Evolutionary conservation across 164 flowering plant genomes (phyloP).

Genomic region (Annona cherimola): DNA sequence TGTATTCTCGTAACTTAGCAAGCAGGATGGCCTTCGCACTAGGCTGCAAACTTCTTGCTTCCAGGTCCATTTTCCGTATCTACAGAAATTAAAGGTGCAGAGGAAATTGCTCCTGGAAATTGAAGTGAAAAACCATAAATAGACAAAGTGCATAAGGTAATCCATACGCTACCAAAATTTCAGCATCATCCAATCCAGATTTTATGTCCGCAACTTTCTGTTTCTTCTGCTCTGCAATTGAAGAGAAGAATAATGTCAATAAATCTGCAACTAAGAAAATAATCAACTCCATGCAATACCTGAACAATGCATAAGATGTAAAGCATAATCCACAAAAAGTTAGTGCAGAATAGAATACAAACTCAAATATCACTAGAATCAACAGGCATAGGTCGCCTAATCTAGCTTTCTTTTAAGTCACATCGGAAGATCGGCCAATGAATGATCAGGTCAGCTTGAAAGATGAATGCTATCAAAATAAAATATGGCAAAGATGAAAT

Average conservation of each 20-base stretch:
- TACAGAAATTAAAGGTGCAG: constrained; percentile 18
- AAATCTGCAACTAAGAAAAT: neutral
- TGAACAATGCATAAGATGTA: neutral
- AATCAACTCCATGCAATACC: neutral
- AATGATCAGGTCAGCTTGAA: neutral
- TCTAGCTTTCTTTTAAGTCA: neutral
- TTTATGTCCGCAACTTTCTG: constrained; percentile 64
- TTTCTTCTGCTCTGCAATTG: constrained; percentile 67
- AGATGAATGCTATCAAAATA: too few relatives aligned
- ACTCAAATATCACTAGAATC: neutral
- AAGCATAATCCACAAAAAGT: too few relatives aligned
- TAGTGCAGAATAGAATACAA: too few relatives aligned
- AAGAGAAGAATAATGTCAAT: neutral
- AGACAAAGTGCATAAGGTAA: neutral
- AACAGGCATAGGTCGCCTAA: neutral
- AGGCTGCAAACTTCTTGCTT: constrained; percentile 88
- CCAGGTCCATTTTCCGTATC: constrained; percentile 89
- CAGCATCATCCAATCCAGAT: constrained; percentile 77
- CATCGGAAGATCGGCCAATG: neutral
- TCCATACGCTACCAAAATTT: constrained; percentile 51
- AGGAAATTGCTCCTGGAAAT: neutral
- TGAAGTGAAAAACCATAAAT: neutral
- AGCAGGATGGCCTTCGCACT: constrained; percentile 76
- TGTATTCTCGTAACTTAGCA: constrained; percentile 82
- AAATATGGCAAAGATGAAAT: neutral